Base-by-base conservation (phyloP, 441 rosid species). In the Pelargonium myrrhifolium region DNA sequence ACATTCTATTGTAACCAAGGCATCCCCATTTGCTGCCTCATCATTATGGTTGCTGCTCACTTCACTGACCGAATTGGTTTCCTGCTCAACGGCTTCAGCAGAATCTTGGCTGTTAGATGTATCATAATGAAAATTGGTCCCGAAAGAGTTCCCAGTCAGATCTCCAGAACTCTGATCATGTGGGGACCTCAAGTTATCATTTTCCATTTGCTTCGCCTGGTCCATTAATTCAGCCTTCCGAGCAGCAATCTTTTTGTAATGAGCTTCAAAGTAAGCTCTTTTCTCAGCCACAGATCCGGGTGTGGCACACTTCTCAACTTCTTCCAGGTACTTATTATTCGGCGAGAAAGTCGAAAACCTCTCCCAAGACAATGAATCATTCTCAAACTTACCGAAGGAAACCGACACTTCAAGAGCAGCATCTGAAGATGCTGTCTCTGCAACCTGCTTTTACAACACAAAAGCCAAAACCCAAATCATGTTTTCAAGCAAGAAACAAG, bases 281-380 rank as follows among this genome's bases (percentile, higher is more conserved):
- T 94, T 94, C 75, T 86, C 81, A 74, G 99, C 99, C 18, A 94
- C 99, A 26, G 99, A 91, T 40, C 99, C 99, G 39, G 96, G 96
- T 10, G 97, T 86, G 14, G 99, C 96, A 80, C 89, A 94, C 81
- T 89, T 94, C 70, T 82, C 99, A 35, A 91, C 97, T 78, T 91
- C 99, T 80, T 94, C 99, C 82, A 91, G 70, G 78, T 94, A 91
- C 89, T n/a, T n/a, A n/a, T 94, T 94, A 71, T 94, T 94, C 14
- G 89, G 91, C 11, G 97, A 88, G 80, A 94, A 94, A 71, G 99
- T 76, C 0, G 99, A 94, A 86, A 92, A 89, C 76, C 82, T 94
- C 79, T 89, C 99, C 99, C 99, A 94, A 24, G 99, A 91, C 67
- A 91, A 85, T 26, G 97, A 84, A 84, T 94, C 99, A 69, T 80